Conservation (phyloP, 768 basidiomycete genomes). For the Scleroderma bovista region DNA sequence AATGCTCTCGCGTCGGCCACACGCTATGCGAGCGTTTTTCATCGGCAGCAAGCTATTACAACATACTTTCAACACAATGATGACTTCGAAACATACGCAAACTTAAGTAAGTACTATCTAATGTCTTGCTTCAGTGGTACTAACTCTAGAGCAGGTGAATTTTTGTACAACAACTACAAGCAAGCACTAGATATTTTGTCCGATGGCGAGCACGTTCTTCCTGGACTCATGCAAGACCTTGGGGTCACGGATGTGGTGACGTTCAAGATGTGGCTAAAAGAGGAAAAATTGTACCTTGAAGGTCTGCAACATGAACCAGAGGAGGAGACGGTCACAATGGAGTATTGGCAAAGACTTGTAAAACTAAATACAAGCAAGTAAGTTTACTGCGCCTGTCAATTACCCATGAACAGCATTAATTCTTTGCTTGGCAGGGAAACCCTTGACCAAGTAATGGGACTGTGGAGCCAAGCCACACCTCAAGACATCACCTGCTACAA, state of each 20-base stretch:
- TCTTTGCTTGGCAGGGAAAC: background rate
- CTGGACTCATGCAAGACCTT: slow-evolving; percentile 2
- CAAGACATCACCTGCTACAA: background rate
- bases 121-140: no score
- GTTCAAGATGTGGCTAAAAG: slow-evolving; percentile 5
- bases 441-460: background rate
- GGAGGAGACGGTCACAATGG: slow-evolving; percentile 9
- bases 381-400: background rate
- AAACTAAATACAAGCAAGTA: slow-evolving; percentile 4
- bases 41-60: slow-evolving; percentile 12
- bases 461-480: no score
- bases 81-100: background rate
- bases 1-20: slow-evolving; percentile 10
- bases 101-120: background rate
- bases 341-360: slow-evolving; percentile 10
- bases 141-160: slow-evolving; percentile 4
- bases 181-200: slow-evolving; percentile 19
- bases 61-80: background rate
- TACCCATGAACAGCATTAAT: background rate
- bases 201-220: background rate
- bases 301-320: background rate
- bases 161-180: slow-evolving; percentile 19
- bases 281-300: slow-evolving; percentile 7
- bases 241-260: background rate
- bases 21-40: slow-evolving; percentile 12